Base-by-base conservation (phyloP, 371 early-diverging fungal species). In the Synchytrium microbalum region DNA sequence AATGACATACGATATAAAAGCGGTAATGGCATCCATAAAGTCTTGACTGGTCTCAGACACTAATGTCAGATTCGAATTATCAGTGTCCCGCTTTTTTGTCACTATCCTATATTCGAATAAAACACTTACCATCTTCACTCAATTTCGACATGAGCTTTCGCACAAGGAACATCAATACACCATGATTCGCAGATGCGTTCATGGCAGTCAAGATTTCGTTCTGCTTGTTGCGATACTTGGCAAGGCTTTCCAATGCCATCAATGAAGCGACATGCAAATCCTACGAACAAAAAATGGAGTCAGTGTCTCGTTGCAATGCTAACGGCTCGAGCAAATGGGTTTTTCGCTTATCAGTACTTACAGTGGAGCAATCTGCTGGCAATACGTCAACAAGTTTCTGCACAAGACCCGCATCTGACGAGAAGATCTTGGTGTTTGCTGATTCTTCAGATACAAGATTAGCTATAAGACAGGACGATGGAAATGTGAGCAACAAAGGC, bases 181-280 rank as follows among this genome's bases (percentile, higher is more conserved):
- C 98, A 69, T 96, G 95, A 67, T 93, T 95, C 1, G 93, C 93
- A 1, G 92, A 89, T 0, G 92, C 93, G 67, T 93, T 93, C 59
- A 95, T 73, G 0, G 93, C 91, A 3, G 87, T 82, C 24, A 93
- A 74, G 0, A 93, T 89, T 52, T 92, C 93, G n/a, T 79, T 73
- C 0, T 92, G 76, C 63, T 87, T 86, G 54, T 74, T 73, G 59
- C 91, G 82, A 65, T 90, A 84, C 63, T 88, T 84, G 29, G 89
- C 80, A 58, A 98, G 76, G 29, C 85, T 89, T 67, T 93, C 95
- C 55, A 97, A 69, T 13, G 87, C 85, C 24, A 85, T 87, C 1
- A 90, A 86, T 79, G 91, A 92, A 31, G 91, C 74, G 58, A 77
- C 76, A 86, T 85, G 73, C 16, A 46, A 27, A 52, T 65, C 38